Conservation (phyloP, 1,139 yeast species). For the Candida pseudoviswanathii region DNA sequence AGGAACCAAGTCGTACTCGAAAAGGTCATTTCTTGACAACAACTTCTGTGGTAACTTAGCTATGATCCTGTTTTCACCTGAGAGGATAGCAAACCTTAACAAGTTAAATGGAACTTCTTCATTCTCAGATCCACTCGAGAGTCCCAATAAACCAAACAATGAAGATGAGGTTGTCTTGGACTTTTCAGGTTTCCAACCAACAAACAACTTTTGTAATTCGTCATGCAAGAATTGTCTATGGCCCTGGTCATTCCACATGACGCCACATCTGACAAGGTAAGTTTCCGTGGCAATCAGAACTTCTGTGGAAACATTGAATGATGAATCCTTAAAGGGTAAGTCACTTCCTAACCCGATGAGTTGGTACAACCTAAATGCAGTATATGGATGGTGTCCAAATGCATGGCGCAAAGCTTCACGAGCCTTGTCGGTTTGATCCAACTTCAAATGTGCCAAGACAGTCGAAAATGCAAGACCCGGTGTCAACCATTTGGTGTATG, state of each 20-base stretch:
- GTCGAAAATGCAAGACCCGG: slow-evolving; percentile 73
- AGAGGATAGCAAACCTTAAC: slow-evolving; percentile 64
- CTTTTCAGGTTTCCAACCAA: slow-evolving; percentile 6
- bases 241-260: slow-evolving; percentile 50
- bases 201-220: slow-evolving; percentile 23
- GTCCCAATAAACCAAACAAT: slow-evolving; percentile 19
- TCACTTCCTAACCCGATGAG: slow-evolving; percentile 31
- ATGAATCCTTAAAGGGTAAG: slow-evolving; percentile 26
- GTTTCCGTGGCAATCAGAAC: slow-evolving; percentile 47
- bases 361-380: slow-evolving; percentile 55
- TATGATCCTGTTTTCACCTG: slow-evolving; percentile 72
- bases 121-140: slow-evolving; percentile 3
- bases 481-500: slow-evolving; percentile 68
- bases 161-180: slow-evolving; percentile 14
- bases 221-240: slow-evolving; percentile 51
- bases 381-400: slow-evolving; percentile 57
- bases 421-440: slow-evolving; percentile 47
- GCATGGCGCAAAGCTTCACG: slow-evolving; percentile 50
- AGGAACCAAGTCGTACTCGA: slow-evolving; percentile 72
- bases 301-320: slow-evolving; percentile 26
- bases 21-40: slow-evolving; percentile 64
- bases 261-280: slow-evolving; percentile 52
- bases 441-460: slow-evolving; percentile 58
- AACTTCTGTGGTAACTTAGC: slow-evolving; percentile 63
- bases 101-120: slow-evolving; percentile 56